Evolutionary conservation across 805 yeast species (phyloP), one percentile per base, ranked within the genome.

Genomic region (Ogataea methylovora): DNA sequence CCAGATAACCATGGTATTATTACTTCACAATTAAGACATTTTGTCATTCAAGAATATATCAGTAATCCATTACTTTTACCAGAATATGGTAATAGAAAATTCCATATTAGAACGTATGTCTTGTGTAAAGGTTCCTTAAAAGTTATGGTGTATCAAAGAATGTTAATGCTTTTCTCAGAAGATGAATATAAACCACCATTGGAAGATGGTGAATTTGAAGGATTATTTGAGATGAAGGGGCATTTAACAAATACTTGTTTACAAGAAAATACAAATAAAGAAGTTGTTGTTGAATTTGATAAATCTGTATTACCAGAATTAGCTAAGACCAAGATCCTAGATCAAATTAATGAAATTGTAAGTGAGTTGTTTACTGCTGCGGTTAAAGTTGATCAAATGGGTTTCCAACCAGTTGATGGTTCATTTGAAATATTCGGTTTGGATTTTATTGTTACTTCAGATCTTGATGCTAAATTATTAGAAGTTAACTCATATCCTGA

Each of bases 401-500:
- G 86, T 54, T 90, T 90, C 61, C 80, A 72, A 55, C 88, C 97
- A 0, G 51, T 88, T 38, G 58, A 62, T 1, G 86, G 86, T 55
- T 90, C 94, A 0, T 73, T 84, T 51, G 98, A 92, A 56, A 68
- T 85, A 6, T 92, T 70, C 52, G 98, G 98, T 1, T 65, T 92
- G 12, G 98, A 92, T 54, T 88, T 87, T 55, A 57, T 92, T 35
- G 83, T 92, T 13, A 79, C 76, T 45, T 61, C 58, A 2, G 62
- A 73, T 21, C 51, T 56, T 16, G 54, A 67, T 11, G 90, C 83
- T 3, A 67, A 65, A 29, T 52, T 92, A 19, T 60, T 90, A 27
- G 97, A 92, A 56, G 84, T 87, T 29, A 92, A 92, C 50, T 80
- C 97, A 12, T 92, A 81, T 51, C 98, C 98, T 1, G 98, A 92